Conservation (phyloP, 129 eudicot species). For the Arctium lappa region DNA sequence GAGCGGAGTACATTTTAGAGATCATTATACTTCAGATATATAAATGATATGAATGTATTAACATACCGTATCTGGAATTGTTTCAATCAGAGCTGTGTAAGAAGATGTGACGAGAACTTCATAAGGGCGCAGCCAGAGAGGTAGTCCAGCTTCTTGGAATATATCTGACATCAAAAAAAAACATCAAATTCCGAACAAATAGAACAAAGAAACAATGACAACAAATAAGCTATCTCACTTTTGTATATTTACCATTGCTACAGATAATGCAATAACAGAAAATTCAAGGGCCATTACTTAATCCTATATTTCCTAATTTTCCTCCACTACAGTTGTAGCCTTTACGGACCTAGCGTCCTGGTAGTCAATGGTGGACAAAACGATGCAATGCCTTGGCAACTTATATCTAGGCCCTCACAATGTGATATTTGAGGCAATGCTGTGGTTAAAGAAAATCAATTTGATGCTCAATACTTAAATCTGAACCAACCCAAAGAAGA, state of each 20-base stretch:
- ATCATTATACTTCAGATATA: not conserved
- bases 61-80: slow-evolving; percentile 95
- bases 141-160: slow-evolving; percentile 99
- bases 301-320: not conserved
- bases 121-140: slow-evolving; percentile 97
- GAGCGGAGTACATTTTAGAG: not conserved
- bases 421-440: not conserved
- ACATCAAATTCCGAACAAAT: slow-evolving; percentile 6
- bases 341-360: not conserved
- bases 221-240: not conserved
- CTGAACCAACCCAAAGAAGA: not conserved
- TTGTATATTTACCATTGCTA: not conserved
- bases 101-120: slow-evolving; percentile 99
- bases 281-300: not conserved
- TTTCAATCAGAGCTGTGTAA: slow-evolving; percentile 96
- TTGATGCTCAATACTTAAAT: too few species aligned
- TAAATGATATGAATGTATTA: not conserved
- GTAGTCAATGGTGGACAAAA: too few species aligned
- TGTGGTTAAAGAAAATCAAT: not conserved
- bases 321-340: not conserved
- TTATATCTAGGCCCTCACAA: too few species aligned
- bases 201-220: not conserved
- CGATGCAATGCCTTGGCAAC: not conserved
- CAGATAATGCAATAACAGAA: not conserved
- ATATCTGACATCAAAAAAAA: slow-evolving; percentile 61